These are phyloP conservation scores for Erodium moschatum DNA, from an alignment of 441 rosid genomes.

Conservation along the genomic window DNA sequence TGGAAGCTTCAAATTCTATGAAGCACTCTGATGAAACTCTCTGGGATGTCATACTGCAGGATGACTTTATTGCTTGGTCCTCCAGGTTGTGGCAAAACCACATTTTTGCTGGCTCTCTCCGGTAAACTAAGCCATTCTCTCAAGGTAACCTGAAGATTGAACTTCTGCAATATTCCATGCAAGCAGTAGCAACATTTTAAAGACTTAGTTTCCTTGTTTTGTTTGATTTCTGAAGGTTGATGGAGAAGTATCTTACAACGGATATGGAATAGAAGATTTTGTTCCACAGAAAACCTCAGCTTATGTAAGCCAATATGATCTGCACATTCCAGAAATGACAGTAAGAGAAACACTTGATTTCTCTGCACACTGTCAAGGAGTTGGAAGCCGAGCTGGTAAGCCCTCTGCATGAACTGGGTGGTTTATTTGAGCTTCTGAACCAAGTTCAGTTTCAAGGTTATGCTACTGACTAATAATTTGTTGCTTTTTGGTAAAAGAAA, in stretches of 20 bases:
- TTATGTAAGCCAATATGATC: slow-evolving; percentile 55
- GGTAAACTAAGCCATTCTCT: slow-evolving; percentile 42
- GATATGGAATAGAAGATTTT: slow-evolving; percentile 39
- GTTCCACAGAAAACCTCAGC: slow-evolving; percentile 49
- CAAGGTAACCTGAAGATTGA: slow-evolving; percentile 31
- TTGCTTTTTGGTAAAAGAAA: slow-evolving; percentile 27
- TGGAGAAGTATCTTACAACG: slow-evolving; percentile 41
- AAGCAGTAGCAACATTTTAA: not conserved
- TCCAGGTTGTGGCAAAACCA: slow-evolving; percentile 72
- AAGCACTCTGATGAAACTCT: too few species aligned
- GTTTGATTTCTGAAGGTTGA: slow-evolving; percentile 24
- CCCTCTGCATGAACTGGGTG: not conserved
- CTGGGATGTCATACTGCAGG: slow-evolving; percentile 26
- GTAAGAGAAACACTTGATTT: slow-evolving; percentile 54
- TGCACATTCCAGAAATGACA: slow-evolving; percentile 59
- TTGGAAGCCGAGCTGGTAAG: slow-evolving; percentile 42
- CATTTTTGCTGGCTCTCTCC: slow-evolving; percentile 42
- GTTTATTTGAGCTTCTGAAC: not conserved
- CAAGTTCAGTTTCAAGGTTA: not conserved
- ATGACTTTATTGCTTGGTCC: slow-evolving; percentile 61
- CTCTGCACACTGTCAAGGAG: slow-evolving; percentile 46
- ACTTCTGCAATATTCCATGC: not conserved
- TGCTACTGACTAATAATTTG: not conserved
- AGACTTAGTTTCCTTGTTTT: not conserved
- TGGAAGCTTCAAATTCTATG: too few species aligned